phyloP scores from a whole-genome alignment of 805 yeast species.

The Myxozyma monticola region DNA sequence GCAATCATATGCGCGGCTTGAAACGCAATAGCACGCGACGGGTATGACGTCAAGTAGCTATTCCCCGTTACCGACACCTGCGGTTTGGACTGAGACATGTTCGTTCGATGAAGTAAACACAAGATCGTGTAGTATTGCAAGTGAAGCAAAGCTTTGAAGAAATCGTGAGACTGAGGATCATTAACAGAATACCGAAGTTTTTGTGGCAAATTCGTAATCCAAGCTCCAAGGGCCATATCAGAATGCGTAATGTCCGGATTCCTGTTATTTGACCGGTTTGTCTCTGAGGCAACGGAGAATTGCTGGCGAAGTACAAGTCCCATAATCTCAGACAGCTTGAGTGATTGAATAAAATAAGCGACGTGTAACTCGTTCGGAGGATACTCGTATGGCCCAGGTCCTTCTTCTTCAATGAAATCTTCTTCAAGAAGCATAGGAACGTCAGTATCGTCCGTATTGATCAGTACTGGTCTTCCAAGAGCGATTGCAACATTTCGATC shows the following conservation, averaged over 20 bases:
- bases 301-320: conserved; percentile 70
- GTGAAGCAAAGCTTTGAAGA: conserved; percentile 59
- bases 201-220: conserved; percentile 69
- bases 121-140: conserved; percentile 73
- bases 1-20: conserved; percentile 79
- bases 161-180: conserved; percentile 54
- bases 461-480: conserved; percentile 68
- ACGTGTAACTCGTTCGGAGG: conserved; percentile 52
- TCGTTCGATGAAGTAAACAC: conserved; percentile 69
- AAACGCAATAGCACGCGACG: conserved; percentile 79
- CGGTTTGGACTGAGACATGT: conserved; percentile 45
- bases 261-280: conserved; percentile 44
- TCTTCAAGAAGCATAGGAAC: conserved; percentile 68
- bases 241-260: conserved; percentile 59
- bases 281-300: conserved; percentile 67
- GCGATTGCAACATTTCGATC: conserved; percentile 71
- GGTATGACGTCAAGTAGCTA: conserved; percentile 44
- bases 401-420: conserved; percentile 60
- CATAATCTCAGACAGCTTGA: conserved; percentile 68
- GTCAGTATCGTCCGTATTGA: conserved; percentile 72
- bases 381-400: conserved; percentile 46
- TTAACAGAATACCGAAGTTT: conserved; percentile 62
- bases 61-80: conserved; percentile 14
- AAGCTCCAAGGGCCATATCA: conserved; percentile 73
- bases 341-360: conserved; percentile 59